A percentile compares a stretch with the other conserved stretches of the same genome.
phyloP scores from a whole-genome alignment of 805 yeast species.

The Lachancea sp. region DNA sequence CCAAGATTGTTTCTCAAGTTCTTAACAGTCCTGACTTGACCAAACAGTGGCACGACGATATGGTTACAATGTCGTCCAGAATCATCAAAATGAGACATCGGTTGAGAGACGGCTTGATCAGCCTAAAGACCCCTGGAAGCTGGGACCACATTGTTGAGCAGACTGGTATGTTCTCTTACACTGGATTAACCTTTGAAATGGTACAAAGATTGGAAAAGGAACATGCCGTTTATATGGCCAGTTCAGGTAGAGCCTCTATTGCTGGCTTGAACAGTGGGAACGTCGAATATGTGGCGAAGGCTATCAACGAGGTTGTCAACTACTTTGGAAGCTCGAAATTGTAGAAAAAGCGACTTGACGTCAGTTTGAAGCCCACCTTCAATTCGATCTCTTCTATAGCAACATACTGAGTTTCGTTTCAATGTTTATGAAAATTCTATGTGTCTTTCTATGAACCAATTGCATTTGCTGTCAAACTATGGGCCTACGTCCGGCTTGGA shows the following conservation, averaged over 20 bases:
- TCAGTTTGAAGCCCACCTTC: background rate
- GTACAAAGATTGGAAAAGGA: conserved; percentile 67
- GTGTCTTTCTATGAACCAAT: no score
- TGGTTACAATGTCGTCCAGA: conserved; percentile 80
- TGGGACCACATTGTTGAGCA: conserved; percentile 91
- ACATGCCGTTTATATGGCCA: conserved; percentile 76
- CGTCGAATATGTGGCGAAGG: conserved; percentile 69
- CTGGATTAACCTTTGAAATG: conserved; percentile 75
- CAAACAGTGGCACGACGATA: conserved; percentile 76
- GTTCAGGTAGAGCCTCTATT: conserved; percentile 85
- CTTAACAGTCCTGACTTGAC: conserved; percentile 61
- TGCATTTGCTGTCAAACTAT: no score
- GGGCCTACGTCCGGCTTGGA: background rate
- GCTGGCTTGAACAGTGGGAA: conserved; percentile 85
- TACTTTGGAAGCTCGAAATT: conserved; percentile 31
- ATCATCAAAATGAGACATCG: conserved; percentile 71
- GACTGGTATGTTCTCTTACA: conserved; percentile 95
- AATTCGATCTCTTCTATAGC: background rate
- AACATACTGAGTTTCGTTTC: background rate
- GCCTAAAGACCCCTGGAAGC: conserved; percentile 72
- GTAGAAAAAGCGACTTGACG: conserved; percentile 3
- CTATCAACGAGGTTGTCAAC: conserved; percentile 72
- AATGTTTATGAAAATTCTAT: no score
- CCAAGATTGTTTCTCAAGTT: conserved; percentile 77
- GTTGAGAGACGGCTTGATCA: conserved; percentile 53